Percentiles rank a stretch among this genome's conserved stretches.
These are phyloP conservation scores for Penicillium sp. DNA, from an alignment of 2,329 filamentous ascomycete genomes.

Conservation along the genomic window DNA sequence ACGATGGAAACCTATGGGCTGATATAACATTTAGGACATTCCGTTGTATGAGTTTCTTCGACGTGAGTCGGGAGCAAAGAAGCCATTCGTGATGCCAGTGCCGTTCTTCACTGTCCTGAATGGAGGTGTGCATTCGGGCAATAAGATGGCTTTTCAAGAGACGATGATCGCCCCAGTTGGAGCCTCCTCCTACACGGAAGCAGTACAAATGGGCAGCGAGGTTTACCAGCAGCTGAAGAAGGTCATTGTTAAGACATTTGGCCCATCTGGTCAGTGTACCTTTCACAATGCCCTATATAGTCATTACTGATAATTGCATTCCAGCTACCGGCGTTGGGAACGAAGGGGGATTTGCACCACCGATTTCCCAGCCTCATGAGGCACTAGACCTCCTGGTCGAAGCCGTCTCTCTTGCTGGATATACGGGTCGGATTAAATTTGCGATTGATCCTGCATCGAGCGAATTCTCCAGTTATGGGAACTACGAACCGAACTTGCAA, in stretches of 20 bases:
- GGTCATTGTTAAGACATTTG: constrained; percentile 32
- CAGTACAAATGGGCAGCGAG: constrained; percentile 33
- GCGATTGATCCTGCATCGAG: constrained; percentile 44
- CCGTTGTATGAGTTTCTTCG: neutral
- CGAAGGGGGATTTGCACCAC: constrained; percentile 40
- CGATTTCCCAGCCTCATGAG: constrained; percentile 35
- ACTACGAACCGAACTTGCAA: no score
- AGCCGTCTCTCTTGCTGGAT: constrained; percentile 28
- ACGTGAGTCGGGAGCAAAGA: neutral
- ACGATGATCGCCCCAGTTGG: constrained; percentile 16
- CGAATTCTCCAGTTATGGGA: constrained; percentile 35
- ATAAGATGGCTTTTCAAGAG: constrained; percentile 53
- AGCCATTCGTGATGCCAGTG: constrained; percentile 49
- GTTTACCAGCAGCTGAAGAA: constrained; percentile 34
- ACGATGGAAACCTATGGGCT: neutral
- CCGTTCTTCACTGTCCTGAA: constrained; percentile 61
- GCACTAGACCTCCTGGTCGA: constrained; percentile 34
- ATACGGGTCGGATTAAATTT: constrained; percentile 37
- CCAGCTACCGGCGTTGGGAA: constrained; percentile 34
- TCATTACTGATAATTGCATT: neutral
- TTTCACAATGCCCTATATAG: neutral
- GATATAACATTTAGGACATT: neutral
- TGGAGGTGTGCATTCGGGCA: constrained; percentile 45
- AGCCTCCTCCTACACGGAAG: constrained; percentile 7
- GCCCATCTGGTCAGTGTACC: constrained; percentile 19